A percentile compares a stretch with the other conserved stretches of the same genome.
These are phyloP conservation scores for Aureobasidium sp. DNA, from an alignment of 2,329 filamentous ascomycete species.

Conservation along the genomic window DNA sequence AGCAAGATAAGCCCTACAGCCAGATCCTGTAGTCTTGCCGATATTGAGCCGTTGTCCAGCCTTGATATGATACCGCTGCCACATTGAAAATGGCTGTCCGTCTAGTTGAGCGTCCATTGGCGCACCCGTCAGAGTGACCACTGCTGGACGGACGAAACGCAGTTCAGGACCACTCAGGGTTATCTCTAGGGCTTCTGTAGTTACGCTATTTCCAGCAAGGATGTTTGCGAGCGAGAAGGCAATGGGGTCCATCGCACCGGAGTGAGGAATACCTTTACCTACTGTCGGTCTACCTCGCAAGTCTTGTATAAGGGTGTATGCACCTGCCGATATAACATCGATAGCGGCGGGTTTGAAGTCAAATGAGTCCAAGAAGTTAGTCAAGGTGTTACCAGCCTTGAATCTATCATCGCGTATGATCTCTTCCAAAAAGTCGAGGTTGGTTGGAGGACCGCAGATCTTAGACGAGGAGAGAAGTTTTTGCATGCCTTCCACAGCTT, in stretches of 20 bases:
- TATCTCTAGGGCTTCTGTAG: constrained; percentile 51
- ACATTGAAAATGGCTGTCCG: constrained; percentile 45
- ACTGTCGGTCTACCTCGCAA: constrained; percentile 50
- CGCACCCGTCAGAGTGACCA: constrained; percentile 53
- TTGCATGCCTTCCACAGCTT: constrained; percentile 41
- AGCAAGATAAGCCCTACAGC: constrained; percentile 54
- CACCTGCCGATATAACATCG: constrained; percentile 50
- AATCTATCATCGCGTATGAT: constrained; percentile 46
- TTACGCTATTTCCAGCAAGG: constrained; percentile 50
- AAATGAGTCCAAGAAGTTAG: constrained; percentile 49
- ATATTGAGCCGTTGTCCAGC: constrained; percentile 49
- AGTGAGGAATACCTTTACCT: constrained; percentile 52
- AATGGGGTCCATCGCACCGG: constrained; percentile 57
- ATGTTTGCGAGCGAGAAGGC: constrained; percentile 53
- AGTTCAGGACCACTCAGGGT: constrained; percentile 55
- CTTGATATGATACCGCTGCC: constrained; percentile 46
- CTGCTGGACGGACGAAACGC: constrained; percentile 47
- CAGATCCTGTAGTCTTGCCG: constrained; percentile 46
- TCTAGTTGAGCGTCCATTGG: constrained; percentile 48
- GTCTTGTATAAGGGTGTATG: constrained; percentile 54
- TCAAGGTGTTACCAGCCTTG: constrained; percentile 46
- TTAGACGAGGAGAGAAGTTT: constrained; percentile 39
- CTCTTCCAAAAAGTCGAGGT: constrained; percentile 48
- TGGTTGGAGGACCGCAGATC: constrained; percentile 50
- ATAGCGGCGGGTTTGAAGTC: constrained; percentile 45